Conservation (phyloP, 441 rosid genomes). For the Cnidoscolus chayamansa region DNA sequence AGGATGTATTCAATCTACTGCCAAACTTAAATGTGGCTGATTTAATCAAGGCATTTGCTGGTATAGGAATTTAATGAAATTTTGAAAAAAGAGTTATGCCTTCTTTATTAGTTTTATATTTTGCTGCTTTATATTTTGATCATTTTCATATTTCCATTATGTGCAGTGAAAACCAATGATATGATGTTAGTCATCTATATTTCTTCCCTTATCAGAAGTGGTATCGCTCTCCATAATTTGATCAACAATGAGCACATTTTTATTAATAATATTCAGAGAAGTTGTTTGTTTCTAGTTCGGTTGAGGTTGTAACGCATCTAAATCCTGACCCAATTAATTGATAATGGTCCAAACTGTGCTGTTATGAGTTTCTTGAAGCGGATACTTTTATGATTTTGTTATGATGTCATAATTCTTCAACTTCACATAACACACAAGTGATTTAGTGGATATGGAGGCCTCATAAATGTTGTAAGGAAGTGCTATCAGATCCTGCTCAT, state of each 20-base stretch:
- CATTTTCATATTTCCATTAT: background rate
- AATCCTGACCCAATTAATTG: background rate
- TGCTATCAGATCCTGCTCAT: background rate
- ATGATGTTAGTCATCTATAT: constrained; percentile 77
- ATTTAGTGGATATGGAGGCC: background rate
- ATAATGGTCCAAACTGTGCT: background rate
- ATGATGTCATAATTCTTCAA: background rate
- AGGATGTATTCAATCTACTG: constrained; percentile 82
- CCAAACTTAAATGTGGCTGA: constrained; percentile 75
- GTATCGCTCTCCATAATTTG: constrained; percentile 69
- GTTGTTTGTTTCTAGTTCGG: background rate
- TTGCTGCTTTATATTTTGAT: background rate
- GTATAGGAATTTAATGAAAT: constrained; percentile 25
- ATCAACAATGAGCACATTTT: constrained; percentile 44
- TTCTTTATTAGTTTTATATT: background rate
- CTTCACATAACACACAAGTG: background rate
- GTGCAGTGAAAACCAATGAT: constrained; percentile 73
- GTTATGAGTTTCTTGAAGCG: background rate
- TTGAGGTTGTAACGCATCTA: background rate
- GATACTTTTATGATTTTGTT: background rate
- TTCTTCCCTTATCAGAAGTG: constrained; percentile 69
- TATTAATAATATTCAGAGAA: background rate
- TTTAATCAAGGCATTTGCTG: constrained; percentile 75
- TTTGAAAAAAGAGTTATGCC: background rate
- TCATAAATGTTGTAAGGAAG: background rate